Conservation (phyloP, 2,329 filamentous ascomycete species). For the Teratosphaeria pseudoeucalypti region DNA sequence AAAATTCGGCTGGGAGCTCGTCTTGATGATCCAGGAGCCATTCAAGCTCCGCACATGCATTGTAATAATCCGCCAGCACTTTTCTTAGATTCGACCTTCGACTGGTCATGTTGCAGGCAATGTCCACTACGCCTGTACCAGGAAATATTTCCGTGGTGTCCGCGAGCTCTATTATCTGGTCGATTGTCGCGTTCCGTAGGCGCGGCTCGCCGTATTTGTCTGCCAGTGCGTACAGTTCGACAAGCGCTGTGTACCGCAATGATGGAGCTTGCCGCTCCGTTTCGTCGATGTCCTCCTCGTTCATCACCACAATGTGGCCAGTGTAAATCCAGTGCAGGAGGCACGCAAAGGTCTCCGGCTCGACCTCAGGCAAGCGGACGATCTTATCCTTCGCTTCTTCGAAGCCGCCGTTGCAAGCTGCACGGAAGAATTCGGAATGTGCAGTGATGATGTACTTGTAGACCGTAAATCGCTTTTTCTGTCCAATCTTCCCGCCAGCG, state of each 20-base stretch:
- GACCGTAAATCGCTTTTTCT: neutral
- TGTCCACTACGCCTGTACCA: neutral
- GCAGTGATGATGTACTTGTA: neutral
- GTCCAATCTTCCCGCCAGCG: neutral
- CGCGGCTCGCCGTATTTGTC: neutral
- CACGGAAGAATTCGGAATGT: slow-evolving; percentile 7
- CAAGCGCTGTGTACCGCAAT: neutral
- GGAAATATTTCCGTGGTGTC: neutral
- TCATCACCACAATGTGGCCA: neutral
- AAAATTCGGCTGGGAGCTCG: neutral
- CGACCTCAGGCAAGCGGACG: slow-evolving; percentile 4
- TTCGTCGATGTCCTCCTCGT: neutral
- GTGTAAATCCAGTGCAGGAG: slow-evolving; percentile 12
- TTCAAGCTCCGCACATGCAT: neutral
- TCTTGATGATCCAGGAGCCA: neutral
- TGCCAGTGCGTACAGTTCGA: neutral
- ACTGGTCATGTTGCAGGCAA: neutral
- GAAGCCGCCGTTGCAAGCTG: slow-evolving; percentile 4
- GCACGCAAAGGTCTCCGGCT: slow-evolving; percentile 1
- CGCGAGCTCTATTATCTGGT: neutral
- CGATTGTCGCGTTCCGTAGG: neutral
- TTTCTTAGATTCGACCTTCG: neutral
- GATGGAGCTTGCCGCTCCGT: neutral
- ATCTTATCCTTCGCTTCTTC: slow-evolving; percentile 5
- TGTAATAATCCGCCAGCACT: neutral